A percentile compares a stretch with the other conserved stretches of the same genome.
Evolutionary conservation across 192 early-diverging fungal genomes (phyloP).

Genomic region (Coemansia reversa): DNA sequence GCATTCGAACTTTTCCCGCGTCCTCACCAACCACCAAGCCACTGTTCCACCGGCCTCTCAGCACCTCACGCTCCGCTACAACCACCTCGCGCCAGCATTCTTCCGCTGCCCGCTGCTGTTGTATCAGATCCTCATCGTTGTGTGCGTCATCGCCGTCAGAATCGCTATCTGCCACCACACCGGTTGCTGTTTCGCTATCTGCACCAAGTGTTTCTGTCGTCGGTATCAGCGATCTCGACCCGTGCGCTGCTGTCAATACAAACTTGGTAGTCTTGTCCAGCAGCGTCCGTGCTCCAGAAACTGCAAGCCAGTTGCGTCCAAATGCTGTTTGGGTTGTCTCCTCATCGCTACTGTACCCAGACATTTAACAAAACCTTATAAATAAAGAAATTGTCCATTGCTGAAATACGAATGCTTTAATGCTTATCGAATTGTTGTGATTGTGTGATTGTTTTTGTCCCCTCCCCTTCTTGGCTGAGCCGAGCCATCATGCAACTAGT

Average conservation of each 20-base stretch:
- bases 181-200: neutral
- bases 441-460: too few species aligned
- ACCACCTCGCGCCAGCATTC: conserved; percentile 6
- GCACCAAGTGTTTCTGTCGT: conserved; percentile 12
- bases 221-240: conserved; percentile 43
- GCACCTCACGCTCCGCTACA: conserved; percentile 39
- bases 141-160: conserved; percentile 16
- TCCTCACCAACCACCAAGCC: conserved; percentile 1
- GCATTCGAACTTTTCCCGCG: neutral
- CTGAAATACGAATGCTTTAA: too few species aligned
- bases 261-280: conserved; percentile 47
- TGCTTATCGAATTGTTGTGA: too few species aligned
- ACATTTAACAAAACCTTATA: too few species aligned
- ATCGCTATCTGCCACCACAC: conserved; percentile 14
- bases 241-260: conserved; percentile 48
- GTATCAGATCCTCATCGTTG: neutral
- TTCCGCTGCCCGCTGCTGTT: neutral
- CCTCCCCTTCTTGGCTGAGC: too few species aligned
- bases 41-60: conserved; percentile 28
- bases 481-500: too few species aligned
- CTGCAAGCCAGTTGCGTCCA: conserved; percentile 20
- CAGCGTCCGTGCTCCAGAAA: conserved; percentile 28
- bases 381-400: too few species aligned
- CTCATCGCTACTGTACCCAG: neutral
- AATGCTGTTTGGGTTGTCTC: neutral